phyloP scores from a whole-genome alignment of 306 rosid genomes.

The Biancaea sappan region DNA sequence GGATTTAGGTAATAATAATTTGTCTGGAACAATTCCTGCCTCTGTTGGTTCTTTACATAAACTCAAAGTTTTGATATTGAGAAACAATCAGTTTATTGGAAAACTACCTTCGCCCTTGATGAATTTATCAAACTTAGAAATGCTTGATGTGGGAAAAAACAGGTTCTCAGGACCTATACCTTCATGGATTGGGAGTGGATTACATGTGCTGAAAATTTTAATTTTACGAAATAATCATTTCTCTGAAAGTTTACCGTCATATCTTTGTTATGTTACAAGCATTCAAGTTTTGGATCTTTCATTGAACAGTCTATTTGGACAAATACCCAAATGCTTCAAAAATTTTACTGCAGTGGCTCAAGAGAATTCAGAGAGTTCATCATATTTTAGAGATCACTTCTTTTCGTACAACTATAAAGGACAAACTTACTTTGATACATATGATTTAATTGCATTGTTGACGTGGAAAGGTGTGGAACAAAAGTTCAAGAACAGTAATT shows the following conservation, averaged over 20 bases:
- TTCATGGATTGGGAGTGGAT: not conserved
- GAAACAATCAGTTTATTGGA: constrained; percentile 16
- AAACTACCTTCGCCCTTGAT: not conserved
- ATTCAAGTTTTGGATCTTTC: constrained; percentile 1
- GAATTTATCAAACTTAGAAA: not conserved
- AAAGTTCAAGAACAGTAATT: not conserved
- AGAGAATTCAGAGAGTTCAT: too few relatives aligned
- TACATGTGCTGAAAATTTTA: not conserved
- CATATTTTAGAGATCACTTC: too few relatives aligned
- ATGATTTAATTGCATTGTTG: not conserved
- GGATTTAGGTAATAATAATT: constrained; percentile 4
- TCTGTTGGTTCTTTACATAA: constrained; percentile 20
- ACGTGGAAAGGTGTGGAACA: constrained; percentile 28
- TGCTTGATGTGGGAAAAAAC: constrained; percentile 26
- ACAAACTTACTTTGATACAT: too few relatives aligned
- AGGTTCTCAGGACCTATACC: not conserved
- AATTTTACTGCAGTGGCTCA: not conserved
- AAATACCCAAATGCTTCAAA: constrained; percentile 3
- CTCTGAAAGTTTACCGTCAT: not conserved
- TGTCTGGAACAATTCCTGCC: not conserved
- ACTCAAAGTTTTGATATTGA: not conserved
- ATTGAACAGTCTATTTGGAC: not conserved
- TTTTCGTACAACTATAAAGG: too few relatives aligned
- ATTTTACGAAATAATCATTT: not conserved
- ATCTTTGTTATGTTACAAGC: constrained; percentile 2